Base-by-base conservation (phyloP, 2,329 filamentous ascomycete genomes). In the Nigrograna mackinnonii region DNA sequence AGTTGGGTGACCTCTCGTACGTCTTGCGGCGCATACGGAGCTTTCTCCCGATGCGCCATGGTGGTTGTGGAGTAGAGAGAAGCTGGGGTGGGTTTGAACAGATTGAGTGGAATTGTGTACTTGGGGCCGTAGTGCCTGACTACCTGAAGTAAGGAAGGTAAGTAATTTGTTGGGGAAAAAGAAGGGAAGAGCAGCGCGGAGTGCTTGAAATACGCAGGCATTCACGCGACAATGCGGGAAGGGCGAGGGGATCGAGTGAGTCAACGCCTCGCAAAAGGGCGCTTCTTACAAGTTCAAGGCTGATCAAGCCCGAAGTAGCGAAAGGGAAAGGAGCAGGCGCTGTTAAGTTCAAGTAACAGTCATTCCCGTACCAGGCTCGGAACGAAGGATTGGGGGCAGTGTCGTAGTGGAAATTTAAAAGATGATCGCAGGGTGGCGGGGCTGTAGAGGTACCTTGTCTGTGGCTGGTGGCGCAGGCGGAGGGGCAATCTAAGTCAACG, bases 1-100 rank as follows among this genome's bases (percentile, higher is more conserved):
- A 97, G 79, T 39, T 78, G 73, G 3, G 80, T 72, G 43, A 94
- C 79, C 57, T 87, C 79, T 35, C 84, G 75, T 7, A 77, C 73
- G 62, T 95, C 82, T 69, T 96, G 92, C 4, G 79, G 67, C 47
- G 75, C 70, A 64, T 84, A 87, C 2, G 88, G 89, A 18, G 78
- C 74, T 44, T 71, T 70, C 43, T 74, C 62, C 24, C 67, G 68
- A 44, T 75, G 68, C 49, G 78, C 78, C 82, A 85, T 85, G 54
- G 28, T 48, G 21, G 55, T 45, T 13, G 47, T 41, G 35, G 50
- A 31, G 53, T 53, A 39, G 34, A 50, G 33, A 39, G 22, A 14
- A 19, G 39, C 38, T 19, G 28, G 18, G 22, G 16, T 22, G 20
- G 9, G 32, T 20, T 13, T 22, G 38, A 34, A 36, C 36, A 30